A percentile compares a stretch with the other conserved stretches of the same genome.
phyloP scores from a whole-genome alignment of 169 alveolate species.

The Besnoitia besnoiti region DNA sequence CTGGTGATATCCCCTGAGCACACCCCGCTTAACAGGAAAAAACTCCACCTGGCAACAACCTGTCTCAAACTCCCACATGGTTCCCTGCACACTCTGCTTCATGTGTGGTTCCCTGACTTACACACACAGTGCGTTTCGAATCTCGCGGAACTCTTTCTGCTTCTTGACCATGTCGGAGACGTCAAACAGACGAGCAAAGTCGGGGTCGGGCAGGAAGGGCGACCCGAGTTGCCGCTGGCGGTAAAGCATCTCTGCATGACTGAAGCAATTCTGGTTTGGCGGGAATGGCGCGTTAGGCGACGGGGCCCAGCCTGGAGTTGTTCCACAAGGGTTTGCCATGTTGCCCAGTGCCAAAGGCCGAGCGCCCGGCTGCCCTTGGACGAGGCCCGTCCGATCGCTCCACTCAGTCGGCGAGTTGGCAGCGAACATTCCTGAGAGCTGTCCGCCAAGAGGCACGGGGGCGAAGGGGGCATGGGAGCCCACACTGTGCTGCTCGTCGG shows the following conservation, averaged over 20 bases:
- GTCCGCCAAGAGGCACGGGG: not conserved
- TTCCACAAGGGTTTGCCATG: not conserved
- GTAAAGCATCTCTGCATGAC: not conserved
- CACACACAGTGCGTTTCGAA: constrained; percentile 1
- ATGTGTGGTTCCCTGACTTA: too few species aligned
- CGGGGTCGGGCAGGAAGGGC: not conserved
- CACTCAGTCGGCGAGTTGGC: not conserved
- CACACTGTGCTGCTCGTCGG: not conserved
- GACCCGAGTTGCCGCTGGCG: not conserved
- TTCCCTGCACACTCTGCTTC: too few species aligned
- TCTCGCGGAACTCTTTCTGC: constrained; percentile 17
- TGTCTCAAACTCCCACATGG: too few species aligned
- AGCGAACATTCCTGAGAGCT: not conserved
- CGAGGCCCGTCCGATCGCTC: not conserved
- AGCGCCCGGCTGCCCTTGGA: not conserved
- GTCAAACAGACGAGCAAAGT: not conserved
- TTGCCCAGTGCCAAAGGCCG: not conserved
- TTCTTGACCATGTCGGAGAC: constrained; percentile 24
- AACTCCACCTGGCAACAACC: too few species aligned
- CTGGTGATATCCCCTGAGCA: not conserved
- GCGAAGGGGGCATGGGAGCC: not conserved
- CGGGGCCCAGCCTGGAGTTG: not conserved
- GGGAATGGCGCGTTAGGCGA: not conserved
- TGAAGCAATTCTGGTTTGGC: not conserved
- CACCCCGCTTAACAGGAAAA: too few species aligned